Base-by-base conservation (phyloP, 2,329 filamentous ascomycete genomes). In the Mariannaea elegans region DNA sequence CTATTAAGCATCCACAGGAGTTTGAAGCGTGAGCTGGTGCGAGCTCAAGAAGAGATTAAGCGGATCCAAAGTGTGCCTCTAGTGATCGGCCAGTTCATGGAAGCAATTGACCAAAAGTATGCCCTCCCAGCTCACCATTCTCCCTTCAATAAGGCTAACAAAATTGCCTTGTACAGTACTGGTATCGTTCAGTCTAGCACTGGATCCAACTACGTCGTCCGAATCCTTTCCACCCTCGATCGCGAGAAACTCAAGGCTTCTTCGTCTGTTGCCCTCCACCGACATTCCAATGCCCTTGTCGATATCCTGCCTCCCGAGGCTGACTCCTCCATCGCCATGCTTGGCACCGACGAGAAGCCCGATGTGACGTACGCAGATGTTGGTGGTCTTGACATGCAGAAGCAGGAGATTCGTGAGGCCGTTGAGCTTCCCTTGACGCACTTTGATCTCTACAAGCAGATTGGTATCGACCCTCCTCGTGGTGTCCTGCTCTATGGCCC, bases 41-140 rank as follows among this genome's bases (percentile, higher is more conserved):
- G 95, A 70, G 95, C 95, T 70, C 95, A 99, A 77, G 95, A 99
- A 78, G 95, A 99, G 82, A 99, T 99, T 82, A 99, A 99, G 84
- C 90, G 95, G 68, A 99, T 99, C 77, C 95, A 99, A 82, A 97
- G 93, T 77, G 95, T 99, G 54, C 95, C 95, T 24, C 82, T 99
- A 63, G 95, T 99, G 64, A 99, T 99, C 76, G 95, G 95, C 62
- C 95, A 99, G 80, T 99, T 99, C 76, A 99, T 99, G 95, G 95
- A 99, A 81, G 95, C 95, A 56, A 99, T 99, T 75, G 95, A 99
- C 78, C 95, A 99, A 81, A 99, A 97, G 93, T 97, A 85, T 77
- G 86, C 61, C 49, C 21, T 34, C 59, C 23, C 47, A 24, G 56
- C 31, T 41, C 45, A 19, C 39, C 51, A 23, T 23, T 34, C 21